A percentile compares a stretch with the other conserved stretches of the same genome.
phyloP scores from a whole-genome alignment of 2,329 filamentous ascomycete species.

The Phyllosticta citrichinensis region DNA sequence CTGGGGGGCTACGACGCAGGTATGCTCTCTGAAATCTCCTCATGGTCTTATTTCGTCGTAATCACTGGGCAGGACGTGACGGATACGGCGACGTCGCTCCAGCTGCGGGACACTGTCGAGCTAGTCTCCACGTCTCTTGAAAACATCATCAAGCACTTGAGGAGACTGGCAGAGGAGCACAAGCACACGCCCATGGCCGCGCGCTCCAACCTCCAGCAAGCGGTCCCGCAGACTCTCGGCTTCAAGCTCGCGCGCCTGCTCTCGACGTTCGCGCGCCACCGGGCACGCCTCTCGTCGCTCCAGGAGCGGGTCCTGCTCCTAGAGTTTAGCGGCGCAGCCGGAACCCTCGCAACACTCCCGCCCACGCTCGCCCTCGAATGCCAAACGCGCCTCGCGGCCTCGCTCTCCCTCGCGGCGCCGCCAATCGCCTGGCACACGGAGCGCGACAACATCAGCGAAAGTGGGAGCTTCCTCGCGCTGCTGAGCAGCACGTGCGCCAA shows the following conservation, averaged over 20 bases:
- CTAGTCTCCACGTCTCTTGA: conserved; percentile 14
- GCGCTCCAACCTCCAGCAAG: conserved; percentile 22
- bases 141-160: conserved; percentile 6
- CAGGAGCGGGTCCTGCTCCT: conserved; percentile 18
- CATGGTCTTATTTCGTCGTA: too few relatives aligned
- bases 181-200: conserved; percentile 20
- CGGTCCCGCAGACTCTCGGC: conserved; percentile 22
- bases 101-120: conserved; percentile 18
- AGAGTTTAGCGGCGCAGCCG: conserved; percentile 23
- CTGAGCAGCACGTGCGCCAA: conserved; percentile 20
- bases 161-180: conserved; percentile 15
- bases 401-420: conserved; percentile 18
- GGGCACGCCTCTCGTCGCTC: conserved; percentile 17
- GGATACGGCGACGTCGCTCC: conserved; percentile 20
- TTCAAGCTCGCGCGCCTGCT: conserved; percentile 24
- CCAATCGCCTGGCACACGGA: conserved; percentile 24
- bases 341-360: conserved; percentile 21
- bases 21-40: conserved; percentile 1
- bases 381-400: conserved; percentile 15
- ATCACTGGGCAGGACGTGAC: conserved; percentile 18
- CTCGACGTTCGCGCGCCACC: conserved; percentile 19
- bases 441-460: conserved; percentile 21
- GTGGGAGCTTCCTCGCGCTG: conserved; percentile 18
- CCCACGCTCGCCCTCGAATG: conserved; percentile 15
- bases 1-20: conserved; percentile 21